Percentiles rank a stretch among this genome's conserved stretches.
Conservation (phyloP, 2,329 filamentous ascomycete genomes). For the Talaromyces funiculosus region DNA sequence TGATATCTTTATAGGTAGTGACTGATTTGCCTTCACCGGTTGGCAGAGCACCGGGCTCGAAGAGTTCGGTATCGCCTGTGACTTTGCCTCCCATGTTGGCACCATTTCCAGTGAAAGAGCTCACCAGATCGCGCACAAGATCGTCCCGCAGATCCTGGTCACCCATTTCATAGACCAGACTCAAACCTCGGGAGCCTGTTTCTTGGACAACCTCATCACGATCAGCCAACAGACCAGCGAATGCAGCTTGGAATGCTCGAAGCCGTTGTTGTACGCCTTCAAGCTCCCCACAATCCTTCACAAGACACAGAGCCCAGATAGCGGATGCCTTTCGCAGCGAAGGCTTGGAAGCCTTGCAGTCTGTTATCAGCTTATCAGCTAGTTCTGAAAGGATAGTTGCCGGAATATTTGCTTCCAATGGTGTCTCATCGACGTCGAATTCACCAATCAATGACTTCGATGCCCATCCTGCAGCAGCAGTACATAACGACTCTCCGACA, state of each 20-base stretch:
- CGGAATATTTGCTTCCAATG: conserved; percentile 35
- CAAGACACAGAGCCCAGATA: conserved; percentile 88
- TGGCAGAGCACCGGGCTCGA: conserved; percentile 82
- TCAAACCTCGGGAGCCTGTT: conserved; percentile 81
- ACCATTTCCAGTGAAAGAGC: conserved; percentile 70
- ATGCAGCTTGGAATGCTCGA: conserved; percentile 74
- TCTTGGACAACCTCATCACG: conserved; percentile 94
- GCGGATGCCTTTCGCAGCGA: conserved; percentile 85
- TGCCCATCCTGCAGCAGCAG: conserved; percentile 72
- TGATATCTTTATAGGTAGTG: conserved; percentile 96
- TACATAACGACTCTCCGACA: conserved; percentile 80
- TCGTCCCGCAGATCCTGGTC: conserved; percentile 73
- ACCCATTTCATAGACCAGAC: conserved; percentile 91
- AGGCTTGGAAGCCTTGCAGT: conserved; percentile 81
- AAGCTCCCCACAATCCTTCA: conserved; percentile 84
- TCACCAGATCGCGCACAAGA: conserved; percentile 79
- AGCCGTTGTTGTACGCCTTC: conserved; percentile 66
- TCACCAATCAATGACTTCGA: conserved; percentile 71
- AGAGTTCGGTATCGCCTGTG: conserved; percentile 83
- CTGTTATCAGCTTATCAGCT: conserved; percentile 66
- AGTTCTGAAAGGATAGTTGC: conserved; percentile 47
- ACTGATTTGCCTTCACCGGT: conserved; percentile 85
- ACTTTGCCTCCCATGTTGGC: conserved; percentile 67
- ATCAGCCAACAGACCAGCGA: conserved; percentile 80
- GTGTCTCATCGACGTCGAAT: conserved; percentile 63